Evolutionary conservation across 2,329 filamentous ascomycete species (phyloP).

Genomic region (Diaporthe vexans): DNA sequence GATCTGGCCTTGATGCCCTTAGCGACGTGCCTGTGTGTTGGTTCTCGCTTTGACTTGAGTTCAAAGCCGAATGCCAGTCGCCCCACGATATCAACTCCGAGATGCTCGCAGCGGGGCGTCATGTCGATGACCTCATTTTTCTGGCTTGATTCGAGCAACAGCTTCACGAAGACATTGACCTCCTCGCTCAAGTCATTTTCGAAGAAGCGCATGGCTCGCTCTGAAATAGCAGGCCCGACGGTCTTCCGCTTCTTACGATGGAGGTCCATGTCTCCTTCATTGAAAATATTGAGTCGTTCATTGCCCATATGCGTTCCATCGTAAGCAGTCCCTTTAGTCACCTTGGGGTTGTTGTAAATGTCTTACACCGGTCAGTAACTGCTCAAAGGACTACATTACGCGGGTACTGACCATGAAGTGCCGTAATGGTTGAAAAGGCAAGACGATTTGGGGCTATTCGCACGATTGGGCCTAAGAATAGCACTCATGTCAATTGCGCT

Average conservation of each 20-base stretch:
- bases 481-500: neutral
- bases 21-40: constrained; percentile 10
- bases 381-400: too few relatives aligned
- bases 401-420: neutral
- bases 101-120: constrained; percentile 2
- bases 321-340: constrained; percentile 29
- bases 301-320: neutral
- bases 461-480: neutral
- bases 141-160: neutral
- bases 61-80: constrained; percentile 43
- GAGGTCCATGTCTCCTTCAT: neutral
- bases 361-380: neutral
- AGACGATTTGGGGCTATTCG: constrained; percentile 20
- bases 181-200: neutral
- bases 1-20: constrained; percentile 13
- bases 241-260: neutral
- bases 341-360: constrained; percentile 19
- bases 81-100: constrained; percentile 41
- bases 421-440: constrained; percentile 3
- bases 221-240: neutral
- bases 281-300: constrained; percentile 7
- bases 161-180: neutral
- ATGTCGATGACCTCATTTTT: neutral
- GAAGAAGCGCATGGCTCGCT: constrained; percentile 17
- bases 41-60: constrained; percentile 41